Conservation (phyloP, 805 yeast species). For the Spathaspora hagerdaliae region DNA sequence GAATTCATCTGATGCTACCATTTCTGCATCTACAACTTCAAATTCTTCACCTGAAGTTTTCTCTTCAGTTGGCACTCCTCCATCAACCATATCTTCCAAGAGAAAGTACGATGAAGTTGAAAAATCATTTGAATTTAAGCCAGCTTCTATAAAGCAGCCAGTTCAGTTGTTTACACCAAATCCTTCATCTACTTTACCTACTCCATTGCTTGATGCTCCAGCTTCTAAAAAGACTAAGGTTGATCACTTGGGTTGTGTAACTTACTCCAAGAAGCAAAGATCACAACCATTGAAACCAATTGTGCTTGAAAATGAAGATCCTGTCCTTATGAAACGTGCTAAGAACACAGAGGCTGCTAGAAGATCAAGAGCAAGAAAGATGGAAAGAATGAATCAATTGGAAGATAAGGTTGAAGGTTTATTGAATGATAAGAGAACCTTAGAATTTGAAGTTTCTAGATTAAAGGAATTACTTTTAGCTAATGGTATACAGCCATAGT, state of each 20-base stretch:
- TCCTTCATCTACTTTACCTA: slow-evolving; percentile 27
- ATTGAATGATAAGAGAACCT: slow-evolving; percentile 50
- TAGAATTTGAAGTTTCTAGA: slow-evolving; percentile 62
- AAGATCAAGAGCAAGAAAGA: slow-evolving; percentile 88
- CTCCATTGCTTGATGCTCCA: slow-evolving; percentile 26
- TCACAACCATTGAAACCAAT: slow-evolving; percentile 69
- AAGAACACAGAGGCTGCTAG: slow-evolving; percentile 98
- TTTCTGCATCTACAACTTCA: slow-evolving; percentile 1
- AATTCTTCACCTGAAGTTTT: slow-evolving; percentile 2
- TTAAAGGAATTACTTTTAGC: slow-evolving; percentile 45
- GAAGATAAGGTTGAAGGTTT: slow-evolving; percentile 73
- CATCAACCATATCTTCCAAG: slow-evolving; percentile 4
- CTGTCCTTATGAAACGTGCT: slow-evolving; percentile 82
- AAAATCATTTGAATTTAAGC: slow-evolving; percentile 19
- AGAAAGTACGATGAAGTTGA: slow-evolving; percentile 22
- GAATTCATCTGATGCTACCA: slow-evolving; percentile 12
- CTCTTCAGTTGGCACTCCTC: not conserved
- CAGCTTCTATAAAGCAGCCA: slow-evolving; percentile 9
- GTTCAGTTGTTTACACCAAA: slow-evolving; percentile 26
- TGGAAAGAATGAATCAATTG: slow-evolving; percentile 80
- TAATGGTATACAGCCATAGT: slow-evolving; percentile 16
- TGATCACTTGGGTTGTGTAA: slow-evolving; percentile 72
- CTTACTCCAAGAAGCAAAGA: slow-evolving; percentile 78
- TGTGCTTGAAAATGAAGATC: slow-evolving; percentile 50
- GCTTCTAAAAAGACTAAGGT: slow-evolving; percentile 25